Conservation (phyloP, 1,139 yeast species). For the Nematodospora anomalae region DNA sequence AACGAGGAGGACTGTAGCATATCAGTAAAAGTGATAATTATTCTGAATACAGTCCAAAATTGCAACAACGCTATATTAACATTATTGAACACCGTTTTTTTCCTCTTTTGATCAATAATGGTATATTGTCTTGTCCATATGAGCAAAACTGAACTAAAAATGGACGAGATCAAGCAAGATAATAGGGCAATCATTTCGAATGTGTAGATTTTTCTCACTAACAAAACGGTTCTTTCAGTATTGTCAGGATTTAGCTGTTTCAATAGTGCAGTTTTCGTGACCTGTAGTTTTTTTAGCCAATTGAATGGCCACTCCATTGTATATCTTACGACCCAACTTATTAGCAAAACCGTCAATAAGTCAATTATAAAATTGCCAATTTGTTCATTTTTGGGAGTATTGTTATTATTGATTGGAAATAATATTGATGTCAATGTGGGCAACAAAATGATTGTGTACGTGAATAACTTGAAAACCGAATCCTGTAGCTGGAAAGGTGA, state of each 20-base stretch:
- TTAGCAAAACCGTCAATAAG: conserved; percentile 25
- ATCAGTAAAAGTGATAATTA: conserved; percentile 16
- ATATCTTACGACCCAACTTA: conserved; percentile 29
- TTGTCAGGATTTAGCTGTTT: conserved; percentile 17
- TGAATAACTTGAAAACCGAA: conserved; percentile 13
- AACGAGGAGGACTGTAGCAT: conserved; percentile 14
- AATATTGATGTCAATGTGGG: conserved; percentile 17
- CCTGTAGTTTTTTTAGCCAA: conserved; percentile 29
- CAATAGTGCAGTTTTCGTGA: conserved; percentile 20
- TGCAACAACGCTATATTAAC: conserved; percentile 32
- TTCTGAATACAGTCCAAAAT: conserved; percentile 29
- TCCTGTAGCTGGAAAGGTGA: conserved; percentile 11
- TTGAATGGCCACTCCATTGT: conserved; percentile 40
- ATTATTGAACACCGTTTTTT: conserved; percentile 32
- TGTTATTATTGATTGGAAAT: conserved; percentile 12
- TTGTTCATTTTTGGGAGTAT: conserved; percentile 17
- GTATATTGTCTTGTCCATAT: conserved; percentile 26
- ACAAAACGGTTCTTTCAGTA: conserved; percentile 10
- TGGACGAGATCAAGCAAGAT: conserved; percentile 25
- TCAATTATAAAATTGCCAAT: conserved; percentile 26
- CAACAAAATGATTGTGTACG: conserved; percentile 14
- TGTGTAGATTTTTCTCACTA: conserved; percentile 18
- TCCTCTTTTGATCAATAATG: conserved; percentile 29
- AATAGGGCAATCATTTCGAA: conserved; percentile 26
- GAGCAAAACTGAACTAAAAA: conserved; percentile 27